Conservation (phyloP, 2,329 filamentous ascomycete species). For the Diaporthe humulicola region DNA sequence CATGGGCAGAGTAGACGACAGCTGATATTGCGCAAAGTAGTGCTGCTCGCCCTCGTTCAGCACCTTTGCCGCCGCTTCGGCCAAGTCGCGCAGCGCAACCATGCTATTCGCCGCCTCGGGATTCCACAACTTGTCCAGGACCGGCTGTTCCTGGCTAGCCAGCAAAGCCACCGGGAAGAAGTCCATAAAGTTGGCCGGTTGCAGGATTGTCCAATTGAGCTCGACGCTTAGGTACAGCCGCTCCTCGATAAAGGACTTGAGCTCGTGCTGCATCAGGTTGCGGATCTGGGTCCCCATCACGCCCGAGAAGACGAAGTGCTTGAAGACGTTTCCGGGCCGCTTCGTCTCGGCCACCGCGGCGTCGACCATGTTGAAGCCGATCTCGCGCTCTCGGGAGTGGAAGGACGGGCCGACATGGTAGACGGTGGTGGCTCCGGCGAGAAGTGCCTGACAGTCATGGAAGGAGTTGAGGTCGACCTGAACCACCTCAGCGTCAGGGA, state of each 20-base stretch:
- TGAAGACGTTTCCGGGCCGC: constrained; percentile 43
- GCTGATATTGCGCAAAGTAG: constrained; percentile 42
- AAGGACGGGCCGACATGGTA: constrained; percentile 52
- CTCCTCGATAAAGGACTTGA: constrained; percentile 52
- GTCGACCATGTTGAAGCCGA: constrained; percentile 53
- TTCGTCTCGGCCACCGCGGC: constrained; percentile 45
- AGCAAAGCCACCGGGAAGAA: constrained; percentile 38
- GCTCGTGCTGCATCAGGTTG: constrained; percentile 53
- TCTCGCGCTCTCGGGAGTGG: constrained; percentile 49
- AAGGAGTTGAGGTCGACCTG: constrained; percentile 4
- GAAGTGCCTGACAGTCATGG: background rate
- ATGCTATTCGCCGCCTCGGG: constrained; percentile 37
- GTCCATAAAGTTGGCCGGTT: constrained; percentile 52
- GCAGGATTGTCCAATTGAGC: constrained; percentile 51
- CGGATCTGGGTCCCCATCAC: constrained; percentile 50
- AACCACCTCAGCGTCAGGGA: constrained; percentile 50
- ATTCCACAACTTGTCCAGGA: constrained; percentile 28
- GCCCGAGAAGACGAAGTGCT: constrained; percentile 52
- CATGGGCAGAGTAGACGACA: constrained; percentile 39
- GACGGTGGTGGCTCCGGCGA: constrained; percentile 44
- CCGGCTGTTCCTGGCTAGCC: constrained; percentile 16
- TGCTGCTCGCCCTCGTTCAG: constrained; percentile 41
- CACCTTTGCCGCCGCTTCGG: constrained; percentile 40
- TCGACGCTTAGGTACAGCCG: constrained; percentile 49
- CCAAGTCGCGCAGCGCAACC: constrained; percentile 41